Conservation (phyloP, 331 rosid species). For the Spiraea crenata region DNA sequence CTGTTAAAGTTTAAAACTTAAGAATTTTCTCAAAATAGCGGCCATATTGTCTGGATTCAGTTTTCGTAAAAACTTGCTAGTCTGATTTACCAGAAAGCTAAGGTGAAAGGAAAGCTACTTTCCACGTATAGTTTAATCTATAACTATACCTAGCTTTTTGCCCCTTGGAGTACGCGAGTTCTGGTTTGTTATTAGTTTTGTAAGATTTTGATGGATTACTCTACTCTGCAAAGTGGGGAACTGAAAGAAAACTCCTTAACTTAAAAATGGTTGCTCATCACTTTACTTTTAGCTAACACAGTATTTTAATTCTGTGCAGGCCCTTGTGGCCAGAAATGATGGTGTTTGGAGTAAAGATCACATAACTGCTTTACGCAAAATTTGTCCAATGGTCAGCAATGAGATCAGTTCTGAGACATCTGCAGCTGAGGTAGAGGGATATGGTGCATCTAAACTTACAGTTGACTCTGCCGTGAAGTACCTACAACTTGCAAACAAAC, state of each 20-base stretch:
- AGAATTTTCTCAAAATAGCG: neutral
- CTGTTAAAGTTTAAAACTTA: neutral
- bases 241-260: neutral
- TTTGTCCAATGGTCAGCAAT: conserved; percentile 93
- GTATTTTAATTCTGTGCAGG: conserved; percentile 47
- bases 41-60: neutral
- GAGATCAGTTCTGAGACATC: conserved; percentile 94
- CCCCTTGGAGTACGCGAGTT: neutral
- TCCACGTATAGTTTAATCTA: neutral
- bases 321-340: conserved; percentile 95
- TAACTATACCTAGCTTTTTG: neutral
- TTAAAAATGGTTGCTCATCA: neutral
- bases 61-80: neutral
- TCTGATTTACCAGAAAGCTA: neutral
- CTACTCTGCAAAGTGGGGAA: neutral
- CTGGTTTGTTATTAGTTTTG: neutral
- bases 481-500: conserved; percentile 95
- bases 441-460: conserved; percentile 92
- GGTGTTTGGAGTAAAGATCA: conserved; percentile 99
- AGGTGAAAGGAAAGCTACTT: neutral
- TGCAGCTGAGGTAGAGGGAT: conserved; percentile 99
- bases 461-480: conserved; percentile 96
- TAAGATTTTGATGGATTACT: neutral
- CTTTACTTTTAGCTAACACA: conserved; percentile 2
- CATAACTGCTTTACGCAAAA: conserved; percentile 81